phyloP scores from a whole-genome alignment of 179 eudicot species.

The Corrigiola litoralis region DNA sequence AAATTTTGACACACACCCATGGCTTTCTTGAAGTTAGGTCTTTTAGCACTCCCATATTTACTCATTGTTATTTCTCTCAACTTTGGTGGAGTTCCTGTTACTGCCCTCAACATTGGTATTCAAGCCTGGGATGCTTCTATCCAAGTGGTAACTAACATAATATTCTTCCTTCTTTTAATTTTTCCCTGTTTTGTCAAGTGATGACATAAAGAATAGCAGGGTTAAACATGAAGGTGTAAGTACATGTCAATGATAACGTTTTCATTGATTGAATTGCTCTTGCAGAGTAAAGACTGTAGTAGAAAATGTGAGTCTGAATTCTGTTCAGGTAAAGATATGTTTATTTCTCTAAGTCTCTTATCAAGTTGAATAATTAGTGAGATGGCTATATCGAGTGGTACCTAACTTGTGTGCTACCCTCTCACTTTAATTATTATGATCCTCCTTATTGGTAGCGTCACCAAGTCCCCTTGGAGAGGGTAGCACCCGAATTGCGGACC shows the following conservation, averaged over 20 bases:
- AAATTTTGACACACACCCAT: slow-evolving; percentile 4
- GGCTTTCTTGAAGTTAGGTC: slow-evolving; percentile 28
- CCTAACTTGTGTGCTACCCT: too few relatives aligned
- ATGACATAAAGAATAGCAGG: too few relatives aligned
- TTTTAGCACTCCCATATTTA: slow-evolving; percentile 17
- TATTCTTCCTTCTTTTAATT: background rate
- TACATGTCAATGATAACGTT: too few relatives aligned
- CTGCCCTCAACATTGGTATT: slow-evolving; percentile 39
- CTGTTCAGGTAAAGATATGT: slow-evolving; percentile 29
- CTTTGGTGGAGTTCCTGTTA: slow-evolving; percentile 12
- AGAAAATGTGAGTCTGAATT: slow-evolving; percentile 44
- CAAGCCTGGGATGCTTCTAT: slow-evolving; percentile 24
- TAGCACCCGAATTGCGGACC: too few relatives aligned
- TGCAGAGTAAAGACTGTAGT: slow-evolving; percentile 40
- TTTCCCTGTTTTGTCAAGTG: too few relatives aligned
- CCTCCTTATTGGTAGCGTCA: too few relatives aligned
- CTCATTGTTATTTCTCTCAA: background rate
- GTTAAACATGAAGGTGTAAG: too few relatives aligned
- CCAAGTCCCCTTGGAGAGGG: too few relatives aligned
- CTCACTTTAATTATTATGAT: background rate
- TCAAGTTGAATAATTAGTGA: too few relatives aligned
- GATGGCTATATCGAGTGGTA: too few relatives aligned
- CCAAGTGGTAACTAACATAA: slow-evolving; percentile 28
- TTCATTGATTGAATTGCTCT: background rate
- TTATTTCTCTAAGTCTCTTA: background rate